These are phyloP conservation scores for Populus hybrid DNA, from an alignment of 441 rosid species.

Conservation along the genomic window DNA sequence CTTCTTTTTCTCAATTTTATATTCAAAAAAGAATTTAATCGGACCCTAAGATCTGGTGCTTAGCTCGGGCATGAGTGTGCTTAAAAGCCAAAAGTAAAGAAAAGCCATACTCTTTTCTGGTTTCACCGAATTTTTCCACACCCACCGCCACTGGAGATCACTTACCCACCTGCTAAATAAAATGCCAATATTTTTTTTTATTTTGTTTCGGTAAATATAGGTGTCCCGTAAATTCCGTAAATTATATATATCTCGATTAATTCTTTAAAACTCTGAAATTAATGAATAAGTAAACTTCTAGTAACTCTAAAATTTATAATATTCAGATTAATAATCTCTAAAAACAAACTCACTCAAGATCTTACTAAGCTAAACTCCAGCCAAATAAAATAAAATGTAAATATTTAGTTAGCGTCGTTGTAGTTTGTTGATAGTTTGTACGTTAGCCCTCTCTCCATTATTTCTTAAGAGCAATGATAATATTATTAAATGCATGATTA, in stretches of 20 bases:
- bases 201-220: too few relatives aligned
- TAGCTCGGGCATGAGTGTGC: slow-evolving; percentile 35
- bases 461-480: slow-evolving; percentile 4
- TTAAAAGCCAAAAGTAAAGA: slow-evolving; percentile 16
- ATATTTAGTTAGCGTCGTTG: background rate
- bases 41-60: slow-evolving; percentile 36
- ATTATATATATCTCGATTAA: too few relatives aligned
- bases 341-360: too few relatives aligned
- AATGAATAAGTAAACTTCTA: rapidly evolving
- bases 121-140: slow-evolving; percentile 15
- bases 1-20: too few relatives aligned
- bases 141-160: slow-evolving; percentile 8
- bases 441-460: too few relatives aligned
- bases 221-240: too few relatives aligned
- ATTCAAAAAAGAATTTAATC: too few relatives aligned
- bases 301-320: too few relatives aligned
- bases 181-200: too few relatives aligned
- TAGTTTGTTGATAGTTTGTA: background rate
- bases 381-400: too few relatives aligned
- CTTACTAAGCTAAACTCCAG: rapidly evolving
- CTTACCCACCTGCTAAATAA: slow-evolving; percentile 4
- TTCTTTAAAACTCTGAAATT: too few relatives aligned
- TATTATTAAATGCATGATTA: slow-evolving; percentile 28
- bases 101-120: background rate
- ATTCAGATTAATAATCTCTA: too few relatives aligned